Conservation (phyloP, 2,329 filamentous ascomycete species). For the Paracoccidioides lutzii region DNA sequence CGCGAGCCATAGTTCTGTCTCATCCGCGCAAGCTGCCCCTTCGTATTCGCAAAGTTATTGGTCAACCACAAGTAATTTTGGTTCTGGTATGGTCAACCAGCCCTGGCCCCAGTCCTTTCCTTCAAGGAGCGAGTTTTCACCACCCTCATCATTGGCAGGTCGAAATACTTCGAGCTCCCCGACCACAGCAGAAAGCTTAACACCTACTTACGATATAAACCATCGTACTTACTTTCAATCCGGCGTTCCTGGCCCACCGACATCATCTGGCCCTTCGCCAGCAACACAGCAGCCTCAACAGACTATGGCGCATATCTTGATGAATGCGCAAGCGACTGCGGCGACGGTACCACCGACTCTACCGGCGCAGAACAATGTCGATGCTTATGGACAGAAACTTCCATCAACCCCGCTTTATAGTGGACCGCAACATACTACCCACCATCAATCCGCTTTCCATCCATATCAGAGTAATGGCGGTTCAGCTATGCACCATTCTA, state of each 20-base stretch:
- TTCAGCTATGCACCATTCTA: constrained; percentile 25
- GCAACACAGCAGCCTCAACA: constrained; percentile 19
- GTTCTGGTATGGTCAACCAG: constrained; percentile 35
- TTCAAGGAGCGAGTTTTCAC: constrained; percentile 44
- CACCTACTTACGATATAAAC: constrained; percentile 56
- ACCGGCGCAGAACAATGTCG: constrained; percentile 46
- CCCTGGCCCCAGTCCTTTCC: constrained; percentile 34
- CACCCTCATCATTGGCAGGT: constrained; percentile 36
- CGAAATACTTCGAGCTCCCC: constrained; percentile 47
- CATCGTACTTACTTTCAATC: constrained; percentile 50
- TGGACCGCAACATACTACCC: constrained; percentile 34
- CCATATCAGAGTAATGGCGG: constrained; percentile 16
- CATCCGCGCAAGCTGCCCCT: constrained; percentile 31
- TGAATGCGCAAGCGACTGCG: constrained; percentile 34
- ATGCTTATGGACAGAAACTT: constrained; percentile 45
- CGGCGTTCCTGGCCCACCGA: constrained; percentile 43
- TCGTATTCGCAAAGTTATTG: constrained; percentile 41
- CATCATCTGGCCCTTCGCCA: constrained; percentile 20
- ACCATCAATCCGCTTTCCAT: constrained; percentile 35
- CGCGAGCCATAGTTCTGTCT: constrained; percentile 2
- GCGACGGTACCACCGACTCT: constrained; percentile 15
- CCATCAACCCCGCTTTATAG: constrained; percentile 37
- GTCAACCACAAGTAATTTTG: constrained; percentile 45
- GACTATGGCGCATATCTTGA: constrained; percentile 32
- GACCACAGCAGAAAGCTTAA: constrained; percentile 47